Base-by-base conservation (phyloP, 768 basidiomycete species). In the Butyriboletus loyo region DNA sequence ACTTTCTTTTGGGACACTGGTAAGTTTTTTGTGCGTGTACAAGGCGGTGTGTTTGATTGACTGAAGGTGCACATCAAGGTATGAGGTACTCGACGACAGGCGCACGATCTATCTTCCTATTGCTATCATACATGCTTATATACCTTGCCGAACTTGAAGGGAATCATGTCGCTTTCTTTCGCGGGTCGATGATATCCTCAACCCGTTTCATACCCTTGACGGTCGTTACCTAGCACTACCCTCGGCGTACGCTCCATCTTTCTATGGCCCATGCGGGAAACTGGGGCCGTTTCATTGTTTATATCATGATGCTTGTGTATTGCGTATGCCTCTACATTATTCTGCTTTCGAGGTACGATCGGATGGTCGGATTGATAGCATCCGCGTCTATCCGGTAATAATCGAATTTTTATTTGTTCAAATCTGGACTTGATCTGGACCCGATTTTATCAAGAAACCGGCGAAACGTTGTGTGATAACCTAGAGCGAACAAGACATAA, bases 101-200 rank as follows among this genome's bases (percentile, higher is more conserved):
- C 54, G 46, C 68, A 70, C 64, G 69, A 71, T 68, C 54, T 64
- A 59, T 58, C 61, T 53, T 53, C 52, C 63, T 54, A 59, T 59
- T 62, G 66, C 64, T 70, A 66, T 66, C 52, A 59, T 63, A 60
- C 70, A 70, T 63, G 59, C 60, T 56, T 52, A 72, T 65, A 57
- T 68, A 60, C 51, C 57, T 65, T 57, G 64, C 66, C 68, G 63
- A 70, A 60, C 58, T 57, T 52, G 35, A 63, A 52, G 56, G 67
- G 63, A 60, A 65, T 46, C 51, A 55, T 56, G 44, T 59, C 57
- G 54, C 38, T 69, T 62, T 69, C 57, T 56, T 46, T 65, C 62
- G 65, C 68, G 56, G 65, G 67, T 50, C 66, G 67, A 65, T 49
- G 46, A 71, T 65, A 69, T 67, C 60, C 55, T 46, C 57, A 34